Conservation (phyloP, 257 asterid species). For the Scutellaria minor region DNA sequence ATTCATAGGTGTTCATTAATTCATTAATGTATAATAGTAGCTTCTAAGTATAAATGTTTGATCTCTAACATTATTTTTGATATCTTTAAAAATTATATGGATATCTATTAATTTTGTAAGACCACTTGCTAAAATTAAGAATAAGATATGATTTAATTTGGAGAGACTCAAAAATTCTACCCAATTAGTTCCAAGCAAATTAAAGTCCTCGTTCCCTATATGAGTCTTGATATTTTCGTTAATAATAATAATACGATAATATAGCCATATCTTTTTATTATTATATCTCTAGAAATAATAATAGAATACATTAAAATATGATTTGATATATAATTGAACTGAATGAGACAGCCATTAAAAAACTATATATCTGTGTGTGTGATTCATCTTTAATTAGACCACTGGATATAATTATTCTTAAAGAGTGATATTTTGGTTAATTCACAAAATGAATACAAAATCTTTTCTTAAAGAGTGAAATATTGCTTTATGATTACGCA, state of each 20-base stretch:
- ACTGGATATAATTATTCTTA: not conserved
- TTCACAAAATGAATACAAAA: not conserved
- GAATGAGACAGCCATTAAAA: slow-evolving; percentile 1
- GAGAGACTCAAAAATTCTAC: not conserved
- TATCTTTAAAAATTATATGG: not conserved
- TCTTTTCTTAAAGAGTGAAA: too few relatives aligned
- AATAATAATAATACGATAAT: not conserved
- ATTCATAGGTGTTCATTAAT: not conserved
- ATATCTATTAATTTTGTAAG: not conserved
- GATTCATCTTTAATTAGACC: not conserved
- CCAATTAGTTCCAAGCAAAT: not conserved
- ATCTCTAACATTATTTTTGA: not conserved
- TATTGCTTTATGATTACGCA: too few relatives aligned
- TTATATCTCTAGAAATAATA: not conserved
- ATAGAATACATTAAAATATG: not conserved
- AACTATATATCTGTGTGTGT: too few relatives aligned
- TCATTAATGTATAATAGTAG: not conserved
- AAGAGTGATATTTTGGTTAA: not conserved
- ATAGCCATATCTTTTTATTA: too few relatives aligned
- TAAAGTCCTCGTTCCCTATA: slow-evolving; percentile 22
- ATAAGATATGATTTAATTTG: not conserved
- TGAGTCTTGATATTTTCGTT: not conserved
- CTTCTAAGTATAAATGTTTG: not conserved
- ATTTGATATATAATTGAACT: not conserved
- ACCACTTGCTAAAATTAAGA: slow-evolving; percentile 21